Base-by-base conservation (phyloP, 2,329 filamentous ascomycete genomes). In the Fusarium kyushuense region DNA sequence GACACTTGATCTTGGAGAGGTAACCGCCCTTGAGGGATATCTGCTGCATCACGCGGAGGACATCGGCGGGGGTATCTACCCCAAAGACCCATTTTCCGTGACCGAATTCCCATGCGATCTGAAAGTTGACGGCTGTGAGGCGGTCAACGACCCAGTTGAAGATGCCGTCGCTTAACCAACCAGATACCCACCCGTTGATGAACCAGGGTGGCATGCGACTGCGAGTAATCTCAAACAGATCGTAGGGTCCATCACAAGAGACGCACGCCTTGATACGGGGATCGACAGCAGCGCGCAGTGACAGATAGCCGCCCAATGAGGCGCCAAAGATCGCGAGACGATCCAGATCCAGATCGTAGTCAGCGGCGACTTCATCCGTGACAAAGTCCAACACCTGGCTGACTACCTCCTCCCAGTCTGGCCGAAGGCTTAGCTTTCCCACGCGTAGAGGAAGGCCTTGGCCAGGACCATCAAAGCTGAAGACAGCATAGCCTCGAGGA, bases 391-490 rank as follows among this genome's bases (percentile, higher is more conserved):
- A 41, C 4, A 82, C 79, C 3, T 53, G 32, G 14, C 54, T 49
- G 3, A 67, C 67, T 5, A 82, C 79, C 1, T 64, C 49, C 42
- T 83, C 81, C 72, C 76, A 82, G 63, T 82, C 80, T 0, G 77
- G 77, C 0, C 79, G 74, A 60, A 82, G 71, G 2, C 40, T 53
- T 6, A 78, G 32, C 35, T 71, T 65, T 29, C 78, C 54, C 0
- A 68, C 64, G 2, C 73, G 71, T 0, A 82, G 73, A 5, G 76
- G 60, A 6, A 81, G 67, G 0, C 82, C 82, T 58, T 84, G 82
- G 1, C 82, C 82, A 0, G 83, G 83, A 0, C 82, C 82, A 3
- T 85, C 82, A 38, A 83, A 82, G 0, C 76, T 82, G 7, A 84
- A 54, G 2, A 80, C 76, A 0, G 82, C 82, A 54, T 84, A 84